Evolutionary conservation across 1,284 basidiomycete genomes (phyloP).

Genomic region (Vanrija sp.): DNA sequence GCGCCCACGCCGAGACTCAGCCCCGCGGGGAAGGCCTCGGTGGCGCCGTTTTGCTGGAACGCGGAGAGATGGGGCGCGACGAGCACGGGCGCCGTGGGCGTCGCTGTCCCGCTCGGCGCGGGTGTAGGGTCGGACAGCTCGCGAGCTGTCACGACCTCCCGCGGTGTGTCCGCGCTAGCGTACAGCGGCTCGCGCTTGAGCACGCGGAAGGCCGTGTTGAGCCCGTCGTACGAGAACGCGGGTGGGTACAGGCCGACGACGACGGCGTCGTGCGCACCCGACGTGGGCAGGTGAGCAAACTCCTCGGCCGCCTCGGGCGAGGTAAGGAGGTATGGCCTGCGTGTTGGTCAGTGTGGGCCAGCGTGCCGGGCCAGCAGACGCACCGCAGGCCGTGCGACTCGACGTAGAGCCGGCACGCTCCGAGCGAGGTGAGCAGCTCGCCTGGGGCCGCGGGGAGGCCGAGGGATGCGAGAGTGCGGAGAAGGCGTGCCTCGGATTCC

Average conservation of each 20-base stretch:
- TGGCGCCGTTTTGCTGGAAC: slow-evolving; percentile 57
- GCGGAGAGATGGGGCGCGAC: slow-evolving; percentile 52
- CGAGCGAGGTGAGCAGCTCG: slow-evolving; percentile 63
- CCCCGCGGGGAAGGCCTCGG: slow-evolving; percentile 50
- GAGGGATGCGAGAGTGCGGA: slow-evolving; percentile 52
- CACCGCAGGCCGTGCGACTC: slow-evolving; percentile 52
- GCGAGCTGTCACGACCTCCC: not conserved
- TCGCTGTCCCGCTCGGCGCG: not conserved
- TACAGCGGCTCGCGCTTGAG: slow-evolving; percentile 48
- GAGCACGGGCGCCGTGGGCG: slow-evolving; percentile 50
- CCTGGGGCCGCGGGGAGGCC: slow-evolving; percentile 54
- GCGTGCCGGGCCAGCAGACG: slow-evolving; percentile 12
- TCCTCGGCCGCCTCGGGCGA: slow-evolving; percentile 60
- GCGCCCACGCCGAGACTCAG: slow-evolving; percentile 66
- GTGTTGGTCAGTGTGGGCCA: not conserved
- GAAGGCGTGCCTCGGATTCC: slow-evolving; percentile 55
- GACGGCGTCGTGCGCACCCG: slow-evolving; percentile 56
- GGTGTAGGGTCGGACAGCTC: slow-evolving; percentile 34
- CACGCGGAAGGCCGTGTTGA: slow-evolving; percentile 66
- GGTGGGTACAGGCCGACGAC: slow-evolving; percentile 63
- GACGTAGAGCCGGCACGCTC: slow-evolving; percentile 57
- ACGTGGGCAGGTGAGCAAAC: slow-evolving; percentile 35
- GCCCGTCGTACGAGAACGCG: slow-evolving; percentile 55
- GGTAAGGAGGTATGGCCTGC: slow-evolving; percentile 60
- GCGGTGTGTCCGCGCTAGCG: not conserved